These are phyloP conservation scores for Didymella glomerata DNA, from an alignment of 2,329 filamentous ascomycete species.

Conservation along the genomic window DNA sequence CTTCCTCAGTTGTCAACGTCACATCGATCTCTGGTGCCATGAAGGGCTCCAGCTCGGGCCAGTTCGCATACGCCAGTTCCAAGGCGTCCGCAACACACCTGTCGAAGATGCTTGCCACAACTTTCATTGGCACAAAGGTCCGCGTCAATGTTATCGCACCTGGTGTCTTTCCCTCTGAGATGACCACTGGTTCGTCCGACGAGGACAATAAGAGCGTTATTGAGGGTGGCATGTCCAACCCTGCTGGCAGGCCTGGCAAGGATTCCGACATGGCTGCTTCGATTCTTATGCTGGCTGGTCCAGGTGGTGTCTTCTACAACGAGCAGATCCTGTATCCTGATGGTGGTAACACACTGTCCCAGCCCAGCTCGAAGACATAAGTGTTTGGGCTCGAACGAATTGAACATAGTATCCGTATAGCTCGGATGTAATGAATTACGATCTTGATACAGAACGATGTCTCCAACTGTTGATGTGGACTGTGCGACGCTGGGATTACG, in stretches of 20 bases:
- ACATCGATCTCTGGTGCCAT: slow-evolving; percentile 61
- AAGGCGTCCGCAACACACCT: slow-evolving; percentile 61
- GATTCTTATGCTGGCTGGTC: slow-evolving; percentile 61
- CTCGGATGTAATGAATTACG: slow-evolving; percentile 1
- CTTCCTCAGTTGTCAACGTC: slow-evolving; percentile 63
- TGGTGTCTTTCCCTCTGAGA: slow-evolving; percentile 57
- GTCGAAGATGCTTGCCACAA: slow-evolving; percentile 57
- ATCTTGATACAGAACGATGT: not conserved
- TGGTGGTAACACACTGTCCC: slow-evolving; percentile 45
- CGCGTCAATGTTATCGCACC: slow-evolving; percentile 57
- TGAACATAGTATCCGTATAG: not conserved
- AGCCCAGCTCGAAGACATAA: slow-evolving; percentile 26
- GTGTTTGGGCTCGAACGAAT: not conserved
- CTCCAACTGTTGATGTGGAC: not conserved
- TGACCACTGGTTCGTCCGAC: slow-evolving; percentile 58
- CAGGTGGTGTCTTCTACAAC: slow-evolving; percentile 62
- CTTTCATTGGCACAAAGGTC: slow-evolving; percentile 54
- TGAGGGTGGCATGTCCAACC: slow-evolving; percentile 54
- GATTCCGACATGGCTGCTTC: slow-evolving; percentile 60
- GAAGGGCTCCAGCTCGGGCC: slow-evolving; percentile 59
- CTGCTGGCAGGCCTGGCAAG: slow-evolving; percentile 46
- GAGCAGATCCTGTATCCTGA: slow-evolving; percentile 63
- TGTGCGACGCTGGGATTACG: no score
- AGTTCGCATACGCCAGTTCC: slow-evolving; percentile 61
- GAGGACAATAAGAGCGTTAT: slow-evolving; percentile 59